Evolutionary conservation across 2,329 filamentous ascomycete genomes (phyloP), one percentile per base, ranked within the genome.

Genomic region (Calonectria montana): DNA sequence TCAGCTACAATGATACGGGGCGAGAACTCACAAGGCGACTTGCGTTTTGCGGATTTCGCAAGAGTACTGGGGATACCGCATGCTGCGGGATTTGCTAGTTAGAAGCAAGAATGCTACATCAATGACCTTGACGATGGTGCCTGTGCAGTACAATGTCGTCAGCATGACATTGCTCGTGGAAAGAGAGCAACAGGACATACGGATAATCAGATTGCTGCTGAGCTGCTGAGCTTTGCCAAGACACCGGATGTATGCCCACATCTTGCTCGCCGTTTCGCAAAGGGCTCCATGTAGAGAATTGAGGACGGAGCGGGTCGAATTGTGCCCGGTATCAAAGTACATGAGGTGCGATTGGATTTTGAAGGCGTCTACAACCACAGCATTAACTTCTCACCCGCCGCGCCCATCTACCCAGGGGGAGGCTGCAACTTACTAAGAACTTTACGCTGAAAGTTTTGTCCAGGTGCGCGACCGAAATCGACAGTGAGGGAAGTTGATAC

Each of bases 291-390:
- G 90, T 4, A 98, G 85, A 76, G 97, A 97, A n/a, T 84, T 82
- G 5, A 96, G 86, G 15, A 97, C 93, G 0, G 92, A 94, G 4
- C 81, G 76, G 9, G 89, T 81, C 4, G 91, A 90, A 84, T 98
- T 98, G 85, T 96, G 92, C 4, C 87, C 84, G 5, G 94, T 94
- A 81, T 97, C 95, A 77, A 94, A 92, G 81, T 95, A 94, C 91
- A 97, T 96, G 62, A 91, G 87, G 77, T 97, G 94, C 64, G 95
- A 92, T 81, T 97, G 94, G 65, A 97, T 91, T 81, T 95, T 96
- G 86, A 98, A 95, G 4, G 91, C 85, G 77, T 88, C 88, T 91
- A 63, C 39, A 16, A 12, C 21, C 48, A 2, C 9, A 5, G 37
- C 23, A 47, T 74, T 10, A 71, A 50, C 13, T 27, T 15, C 4